Evolutionary conservation across 2,329 filamentous ascomycete genomes (phyloP).

Genomic region (Hymenoscyphus fraxineus): DNA sequence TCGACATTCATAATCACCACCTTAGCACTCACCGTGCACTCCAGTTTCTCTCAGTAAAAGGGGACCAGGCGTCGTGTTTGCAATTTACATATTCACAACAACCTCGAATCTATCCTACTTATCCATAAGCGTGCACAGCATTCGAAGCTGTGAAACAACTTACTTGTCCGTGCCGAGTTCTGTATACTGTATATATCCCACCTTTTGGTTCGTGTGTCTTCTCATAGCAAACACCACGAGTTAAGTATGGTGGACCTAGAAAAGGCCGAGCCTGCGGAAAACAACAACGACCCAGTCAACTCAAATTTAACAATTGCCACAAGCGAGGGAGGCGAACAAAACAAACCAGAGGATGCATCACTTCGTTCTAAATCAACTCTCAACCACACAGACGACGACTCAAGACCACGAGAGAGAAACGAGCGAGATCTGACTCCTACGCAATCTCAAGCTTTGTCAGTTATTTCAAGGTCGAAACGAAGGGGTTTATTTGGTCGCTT

Average conservation of each 20-base stretch:
- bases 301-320: constrained; percentile 18
- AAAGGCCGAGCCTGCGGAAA: constrained; percentile 18
- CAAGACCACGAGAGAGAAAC: background rate
- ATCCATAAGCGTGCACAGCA: too few relatives aligned
- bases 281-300: constrained; percentile 22
- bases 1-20: too few relatives aligned
- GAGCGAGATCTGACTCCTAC: constrained; percentile 25
- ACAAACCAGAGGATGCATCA: constrained; percentile 12
- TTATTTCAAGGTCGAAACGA: constrained; percentile 50
- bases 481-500: constrained; percentile 71
- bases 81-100: background rate
- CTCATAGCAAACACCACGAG: background rate
- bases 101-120: background rate
- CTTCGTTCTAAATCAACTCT: constrained; percentile 4
- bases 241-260: constrained; percentile 20
- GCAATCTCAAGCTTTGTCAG: constrained; percentile 37
- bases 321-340: constrained; percentile 10
- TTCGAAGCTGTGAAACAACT: too few relatives aligned
- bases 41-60: background rate
- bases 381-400: background rate
- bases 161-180: background rate
- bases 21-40: background rate
- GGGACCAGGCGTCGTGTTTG: background rate
- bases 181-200: background rate
- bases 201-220: too few relatives aligned